These are phyloP conservation scores for Leccinum holopus DNA, from an alignment of 1,284 basidiomycete species.

Conservation along the genomic window DNA sequence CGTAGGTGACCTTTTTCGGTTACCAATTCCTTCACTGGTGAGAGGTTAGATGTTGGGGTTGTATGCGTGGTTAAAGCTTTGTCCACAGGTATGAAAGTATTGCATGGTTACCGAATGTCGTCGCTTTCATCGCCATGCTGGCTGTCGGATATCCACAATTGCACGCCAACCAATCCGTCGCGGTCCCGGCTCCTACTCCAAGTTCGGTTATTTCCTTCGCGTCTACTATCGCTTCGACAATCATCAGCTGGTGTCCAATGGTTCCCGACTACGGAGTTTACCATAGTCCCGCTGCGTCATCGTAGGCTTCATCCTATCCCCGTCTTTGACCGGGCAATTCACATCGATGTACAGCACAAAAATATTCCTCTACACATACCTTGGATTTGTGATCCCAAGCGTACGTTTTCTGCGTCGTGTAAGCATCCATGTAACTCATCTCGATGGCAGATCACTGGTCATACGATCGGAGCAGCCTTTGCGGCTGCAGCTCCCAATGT, in stretches of 20 bases:
- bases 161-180: conserved; percentile 29
- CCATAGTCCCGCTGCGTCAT: conserved; percentile 49
- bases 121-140: conserved; percentile 65
- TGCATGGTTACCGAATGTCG: conserved; percentile 66
- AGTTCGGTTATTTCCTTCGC: conserved; percentile 42
- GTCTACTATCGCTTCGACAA: conserved; percentile 42
- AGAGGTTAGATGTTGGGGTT: not conserved
- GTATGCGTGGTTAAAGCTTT: not conserved
- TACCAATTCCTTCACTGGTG: conserved; percentile 63
- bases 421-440: conserved; percentile 2
- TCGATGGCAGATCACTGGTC: conserved; percentile 48
- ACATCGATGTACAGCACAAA: conserved; percentile 34
- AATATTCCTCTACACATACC: conserved; percentile 65
- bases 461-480: conserved; percentile 65
- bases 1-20: conserved; percentile 54
- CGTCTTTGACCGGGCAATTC: not conserved
- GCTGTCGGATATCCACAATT: conserved; percentile 47
- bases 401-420: conserved; percentile 35
- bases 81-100: conserved; percentile 49
- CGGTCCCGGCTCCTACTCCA: conserved; percentile 33
- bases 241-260: conserved; percentile 55
- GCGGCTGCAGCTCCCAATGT: conserved; percentile 57
- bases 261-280: conserved; percentile 62
- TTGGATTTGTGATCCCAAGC: conserved; percentile 61
- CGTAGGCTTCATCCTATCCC: conserved; percentile 32